Conservation (phyloP, 2,329 filamentous ascomycete genomes). For the Hypoxylon sp. region DNA sequence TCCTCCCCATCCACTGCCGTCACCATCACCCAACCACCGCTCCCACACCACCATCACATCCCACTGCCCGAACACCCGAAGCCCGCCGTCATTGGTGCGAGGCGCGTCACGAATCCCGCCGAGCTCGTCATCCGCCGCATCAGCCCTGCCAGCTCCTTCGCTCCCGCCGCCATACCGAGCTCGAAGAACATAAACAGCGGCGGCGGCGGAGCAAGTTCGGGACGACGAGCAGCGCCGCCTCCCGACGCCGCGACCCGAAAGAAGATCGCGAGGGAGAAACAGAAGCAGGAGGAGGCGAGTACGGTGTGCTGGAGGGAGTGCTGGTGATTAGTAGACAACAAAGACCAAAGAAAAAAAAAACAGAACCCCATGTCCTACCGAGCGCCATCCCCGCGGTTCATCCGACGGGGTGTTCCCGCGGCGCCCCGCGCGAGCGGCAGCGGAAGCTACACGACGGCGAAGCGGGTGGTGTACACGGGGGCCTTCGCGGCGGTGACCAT, state of each 20-base stretch:
- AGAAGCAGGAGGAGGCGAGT: slow-evolving; percentile 23
- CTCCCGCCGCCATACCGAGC: slow-evolving; percentile 1
- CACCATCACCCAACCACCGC: slow-evolving; percentile 1
- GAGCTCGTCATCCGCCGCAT: slow-evolving; percentile 8
- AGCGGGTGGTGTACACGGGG: slow-evolving; percentile 48
- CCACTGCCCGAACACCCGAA: slow-evolving; percentile 18
- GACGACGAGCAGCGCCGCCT: background rate
- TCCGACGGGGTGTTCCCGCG: slow-evolving; percentile 16
- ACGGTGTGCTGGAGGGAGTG: slow-evolving; percentile 35
- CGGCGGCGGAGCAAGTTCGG: background rate
- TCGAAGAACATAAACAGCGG: background rate
- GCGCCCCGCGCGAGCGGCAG: background rate
- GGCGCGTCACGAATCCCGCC: background rate
- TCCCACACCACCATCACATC: slow-evolving; percentile 1
- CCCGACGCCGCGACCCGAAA: background rate
- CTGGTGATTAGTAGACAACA: no score
- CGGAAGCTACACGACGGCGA: slow-evolving; percentile 14
- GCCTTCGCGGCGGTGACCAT: slow-evolving; percentile 57
- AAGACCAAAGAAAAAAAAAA: background rate
- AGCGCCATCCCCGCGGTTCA: slow-evolving; percentile 6
- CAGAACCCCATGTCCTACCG: background rate
- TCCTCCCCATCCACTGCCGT: slow-evolving; percentile 8
- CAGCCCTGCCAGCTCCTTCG: slow-evolving; percentile 25
- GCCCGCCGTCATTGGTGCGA: background rate
- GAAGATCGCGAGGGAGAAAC: background rate